Evolutionary conservation across 2,329 filamentous ascomycete genomes (phyloP), one percentile per base, ranked within the genome.

Genomic region (Aspergillus sp.): DNA sequence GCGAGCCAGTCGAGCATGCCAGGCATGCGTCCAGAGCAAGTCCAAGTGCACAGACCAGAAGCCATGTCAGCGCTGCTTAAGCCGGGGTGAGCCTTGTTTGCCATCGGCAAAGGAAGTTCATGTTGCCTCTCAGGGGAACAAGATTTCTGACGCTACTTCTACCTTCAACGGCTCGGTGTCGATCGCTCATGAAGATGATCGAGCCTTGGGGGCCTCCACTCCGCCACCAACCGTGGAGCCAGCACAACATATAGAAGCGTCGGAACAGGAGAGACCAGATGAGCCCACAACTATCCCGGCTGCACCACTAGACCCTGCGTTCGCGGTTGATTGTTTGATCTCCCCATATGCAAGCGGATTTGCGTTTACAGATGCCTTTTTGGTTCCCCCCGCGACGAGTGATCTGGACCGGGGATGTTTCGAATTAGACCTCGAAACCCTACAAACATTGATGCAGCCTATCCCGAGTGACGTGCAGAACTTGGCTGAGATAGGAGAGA

Each of bases 361-460:
- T 21, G 21, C 47, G 6, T 21, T 49, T 28, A 19, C 21, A 1
- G 51, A 54, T 54, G 32, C 51, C 12, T 43, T 54, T 1, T 23
- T 39, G 15, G n/a, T 25, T 17, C 13, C 51, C 4, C 9, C 51
- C 15, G 51, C 10, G 8, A 36, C n/a, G 17, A 25, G 19, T 0
- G 51, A 54, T 4, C 12, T 39, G n/a, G 51, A 41, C 30, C 4
- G 30, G 4, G 15, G 17, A 19, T 54, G 51, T 17, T 54, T 54
- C 23, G 51, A 54, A 15, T 32, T 54, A 6, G 51, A 54, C n/a
- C 51, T 54, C 51, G 51, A 54, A 10, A 54, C 51, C 30, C 51
- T 54, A 30, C 51, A 43, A 15, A 19, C 41, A 9, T 38, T 54
- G 25, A 54, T 19, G 15, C 51, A 21, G 9, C 51, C 51, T 32